Base-by-base conservation (phyloP, 2,329 filamentous ascomycete species). In the Claviceps purpurea region DNA sequence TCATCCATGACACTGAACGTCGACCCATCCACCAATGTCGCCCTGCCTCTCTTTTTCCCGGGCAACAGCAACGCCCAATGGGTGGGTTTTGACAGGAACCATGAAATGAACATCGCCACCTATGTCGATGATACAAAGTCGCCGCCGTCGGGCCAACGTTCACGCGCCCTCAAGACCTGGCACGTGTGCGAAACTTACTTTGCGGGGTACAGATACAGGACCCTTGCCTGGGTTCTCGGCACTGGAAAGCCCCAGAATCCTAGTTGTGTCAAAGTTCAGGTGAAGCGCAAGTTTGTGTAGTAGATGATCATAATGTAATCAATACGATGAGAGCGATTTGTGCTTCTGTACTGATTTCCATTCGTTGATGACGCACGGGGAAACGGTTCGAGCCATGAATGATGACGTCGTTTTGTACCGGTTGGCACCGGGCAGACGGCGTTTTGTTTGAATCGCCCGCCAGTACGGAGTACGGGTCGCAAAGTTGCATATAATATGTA, bases 1-100 rank as follows among this genome's bases (percentile, higher is more conserved):
- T 51, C 52, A 20, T 50, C 56, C 52, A 56, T 59, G 55, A 53
- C 16, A 14, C 55, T 60, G 47, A 45, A 26, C 51, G 18, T 46
- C 38, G 55, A 59, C n/a, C 54, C 57, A 8, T 56, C 57, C 24
- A 54, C 55, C 50, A 62, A 62, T 53, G 56, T 59, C 16, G 57
- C 56, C 40, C 41, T 57, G n/a, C 55, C 57, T 13, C 52, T 59
- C 5, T 55, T 60, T 41, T 30, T 51, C 24, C 54, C 59, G 11
- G 57, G 57, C 13, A 4, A 4, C 48, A 54, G 60, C 52, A 56
- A 54, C 49, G 52, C 48, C 48, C 61, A 62, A 55, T 56, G 55
- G 52, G 57, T 60, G 30, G 57, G 56, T 55, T 60, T 61, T 51
- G 57, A 59, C 50, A 52, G 52, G n/a, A 47, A 52, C 16, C 43